phyloP scores from a whole-genome alignment of 2,329 filamentous ascomycete genomes.

The Trichoderma sp. region DNA sequence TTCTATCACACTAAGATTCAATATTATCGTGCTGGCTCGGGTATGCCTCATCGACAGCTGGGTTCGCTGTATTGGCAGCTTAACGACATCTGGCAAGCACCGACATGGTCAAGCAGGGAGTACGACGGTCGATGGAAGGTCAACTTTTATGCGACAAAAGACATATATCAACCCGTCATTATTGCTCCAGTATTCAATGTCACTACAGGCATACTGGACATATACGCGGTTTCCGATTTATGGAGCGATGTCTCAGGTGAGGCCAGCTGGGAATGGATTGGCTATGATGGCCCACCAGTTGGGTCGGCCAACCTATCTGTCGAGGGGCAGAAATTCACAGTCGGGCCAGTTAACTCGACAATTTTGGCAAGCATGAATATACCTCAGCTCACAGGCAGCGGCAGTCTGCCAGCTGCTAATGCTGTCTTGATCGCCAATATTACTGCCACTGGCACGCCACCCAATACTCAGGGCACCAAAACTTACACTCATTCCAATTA shows the following conservation, averaged over 20 bases:
- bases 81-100: conserved; percentile 17
- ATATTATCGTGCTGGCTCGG: conserved; percentile 7
- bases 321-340: neutral
- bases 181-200: conserved; percentile 10
- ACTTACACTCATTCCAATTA: conserved; percentile 10
- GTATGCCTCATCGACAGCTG: conserved; percentile 6
- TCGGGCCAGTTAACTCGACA: conserved; percentile 10
- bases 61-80: conserved; percentile 15
- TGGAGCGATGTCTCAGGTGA: conserved; percentile 9
- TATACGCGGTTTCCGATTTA: neutral
- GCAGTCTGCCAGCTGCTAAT: neutral
- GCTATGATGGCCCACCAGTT: conserved; percentile 14
- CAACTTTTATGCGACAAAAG: conserved; percentile 12
- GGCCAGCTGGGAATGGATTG: conserved; percentile 17
- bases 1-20: conserved; percentile 16
- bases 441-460: conserved; percentile 3
- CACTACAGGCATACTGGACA: conserved; percentile 3
- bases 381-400: neutral
- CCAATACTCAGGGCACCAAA: conserved; percentile 1
- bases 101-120: conserved; percentile 10
- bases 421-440: conserved; percentile 4
- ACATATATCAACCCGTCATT: conserved; percentile 12
- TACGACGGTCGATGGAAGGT: conserved; percentile 17
- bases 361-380: conserved; percentile 7
- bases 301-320: neutral